These are phyloP conservation scores for Cryphonectria parasitica DNA, from an alignment of 2,329 filamentous ascomycete genomes.

Conservation along the genomic window DNA sequence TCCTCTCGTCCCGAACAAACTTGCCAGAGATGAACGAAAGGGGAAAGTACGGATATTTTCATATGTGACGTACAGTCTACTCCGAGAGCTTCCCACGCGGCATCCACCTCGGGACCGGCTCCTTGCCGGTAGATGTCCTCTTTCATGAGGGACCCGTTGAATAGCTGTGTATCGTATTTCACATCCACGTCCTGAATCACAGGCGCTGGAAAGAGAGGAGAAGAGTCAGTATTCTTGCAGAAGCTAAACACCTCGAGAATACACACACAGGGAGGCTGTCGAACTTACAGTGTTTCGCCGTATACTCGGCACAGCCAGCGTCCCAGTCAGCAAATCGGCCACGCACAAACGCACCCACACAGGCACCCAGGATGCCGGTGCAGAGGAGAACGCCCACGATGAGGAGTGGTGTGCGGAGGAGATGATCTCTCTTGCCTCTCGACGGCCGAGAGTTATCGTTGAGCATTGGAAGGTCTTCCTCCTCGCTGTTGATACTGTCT, in stretches of 20 bases:
- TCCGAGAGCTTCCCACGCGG: constrained; percentile 54
- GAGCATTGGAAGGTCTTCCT: background rate
- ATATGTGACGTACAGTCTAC: constrained; percentile 54
- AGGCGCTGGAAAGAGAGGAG: constrained; percentile 36
- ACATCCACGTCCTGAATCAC: constrained; percentile 42
- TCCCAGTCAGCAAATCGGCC: constrained; percentile 28
- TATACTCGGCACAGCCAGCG: constrained; percentile 37
- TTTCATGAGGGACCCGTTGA: constrained; percentile 62
- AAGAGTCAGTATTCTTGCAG: too few relatives aligned
- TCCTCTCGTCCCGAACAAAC: background rate
- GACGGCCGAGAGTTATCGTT: background rate
- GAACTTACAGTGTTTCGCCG: constrained; percentile 44
- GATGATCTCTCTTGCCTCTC: background rate
- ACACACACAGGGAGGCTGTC: background rate
- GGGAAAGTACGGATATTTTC: background rate
- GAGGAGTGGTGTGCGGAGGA: background rate
- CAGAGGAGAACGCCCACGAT: background rate
- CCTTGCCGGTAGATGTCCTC: constrained; percentile 57
- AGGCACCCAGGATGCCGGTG: background rate
- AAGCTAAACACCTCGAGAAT: background rate
- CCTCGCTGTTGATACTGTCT: constrained; percentile 11
- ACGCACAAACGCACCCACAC: constrained; percentile 3
- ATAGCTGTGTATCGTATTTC: constrained; percentile 43
- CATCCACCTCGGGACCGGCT: constrained; percentile 58
- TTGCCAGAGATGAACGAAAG: background rate